Conservation (phyloP, 2,329 filamentous ascomycete species). For the Acephala macrosclerotiorum region DNA sequence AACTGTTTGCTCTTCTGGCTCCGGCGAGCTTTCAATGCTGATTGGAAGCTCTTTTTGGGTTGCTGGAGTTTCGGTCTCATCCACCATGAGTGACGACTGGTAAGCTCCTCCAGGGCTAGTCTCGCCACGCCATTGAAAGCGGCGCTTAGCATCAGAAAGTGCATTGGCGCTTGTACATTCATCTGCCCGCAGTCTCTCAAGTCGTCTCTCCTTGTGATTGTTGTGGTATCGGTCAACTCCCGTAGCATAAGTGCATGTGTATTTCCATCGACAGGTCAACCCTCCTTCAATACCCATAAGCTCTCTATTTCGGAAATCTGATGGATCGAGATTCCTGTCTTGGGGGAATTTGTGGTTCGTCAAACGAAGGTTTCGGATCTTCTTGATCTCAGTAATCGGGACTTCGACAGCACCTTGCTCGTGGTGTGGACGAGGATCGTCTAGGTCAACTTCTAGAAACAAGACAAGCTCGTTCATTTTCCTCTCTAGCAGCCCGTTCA, state of each 20-base stretch:
- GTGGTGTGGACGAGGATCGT: slow-evolving; percentile 44
- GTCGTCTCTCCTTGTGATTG: slow-evolving; percentile 29
- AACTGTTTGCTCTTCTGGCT: background rate
- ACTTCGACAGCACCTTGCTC: slow-evolving; percentile 54
- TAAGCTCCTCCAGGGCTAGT: slow-evolving; percentile 50
- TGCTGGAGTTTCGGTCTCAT: background rate
- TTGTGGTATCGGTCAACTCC: slow-evolving; percentile 37
- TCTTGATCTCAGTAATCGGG: slow-evolving; percentile 46
- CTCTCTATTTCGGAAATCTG: slow-evolving; percentile 33
- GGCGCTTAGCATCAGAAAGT: slow-evolving; percentile 17
- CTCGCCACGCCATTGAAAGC: slow-evolving; percentile 49
- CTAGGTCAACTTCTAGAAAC: slow-evolving; percentile 46
- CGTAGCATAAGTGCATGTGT: slow-evolving; percentile 38
- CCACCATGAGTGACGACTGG: slow-evolving; percentile 36
- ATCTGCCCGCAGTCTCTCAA: slow-evolving; percentile 31
- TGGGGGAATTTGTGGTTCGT: slow-evolving; percentile 63
- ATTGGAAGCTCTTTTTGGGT: background rate
- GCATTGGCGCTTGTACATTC: slow-evolving; percentile 27
- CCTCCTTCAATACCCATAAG: slow-evolving; percentile 43
- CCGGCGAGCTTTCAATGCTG: background rate
- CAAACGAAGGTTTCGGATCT: slow-evolving; percentile 52
- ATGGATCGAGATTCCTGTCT: slow-evolving; percentile 40
- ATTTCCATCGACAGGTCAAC: slow-evolving; percentile 62
- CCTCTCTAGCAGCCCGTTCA: slow-evolving; percentile 47
- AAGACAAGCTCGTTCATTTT: slow-evolving; percentile 55